Evolutionary conservation across 2,329 filamentous ascomycete genomes (phyloP), one percentile per base, ranked within the genome.

Genomic region (Talaromyces sp.): DNA sequence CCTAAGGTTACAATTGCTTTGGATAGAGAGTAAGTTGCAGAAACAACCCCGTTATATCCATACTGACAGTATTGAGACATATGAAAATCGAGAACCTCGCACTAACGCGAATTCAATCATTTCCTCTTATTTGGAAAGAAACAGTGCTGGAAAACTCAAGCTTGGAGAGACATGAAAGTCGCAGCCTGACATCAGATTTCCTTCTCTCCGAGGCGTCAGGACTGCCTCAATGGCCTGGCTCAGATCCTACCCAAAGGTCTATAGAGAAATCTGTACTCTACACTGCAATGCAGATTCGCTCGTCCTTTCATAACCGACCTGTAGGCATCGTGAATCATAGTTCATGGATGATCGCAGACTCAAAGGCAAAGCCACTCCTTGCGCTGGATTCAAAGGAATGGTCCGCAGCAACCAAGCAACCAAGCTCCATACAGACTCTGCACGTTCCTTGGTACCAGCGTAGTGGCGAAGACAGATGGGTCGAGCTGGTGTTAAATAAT

Each of bases 401-500:
- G 51, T 9, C 43, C 8, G 10, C 13, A 19, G 19, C 19, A 13
- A 50, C 19, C 2, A 50, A 50, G 19, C 43, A 50, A 17, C 43
- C 43, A 14, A 50, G 43, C 24, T 50, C 43, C 2, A 50, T 50
- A 21, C 43, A 50, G 19, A 50, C 1, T 9, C 43, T 50, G 43
- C 43, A 50, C 4, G 43, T 50, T 4, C 43, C 43, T 50, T 26
- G 43, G 43, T 50, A 26, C 13, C 8, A 50, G 10, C n/a, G 26
- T 13, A 21, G 14, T 26, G 43, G 43, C 19, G 10, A 50, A 4
- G 6, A 14, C 13, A 50, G 19, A 50, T 82, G 80, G 79, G 68
- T 81, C 0, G 79, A 81, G 61, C 64, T 82, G 0, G 71, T 80
- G 2, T 68, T 82, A 51, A 82, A 83, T 64, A 82, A 82, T 56